Conservation (phyloP, 2,329 filamentous ascomycete genomes). For the Boeremia exigua region DNA sequence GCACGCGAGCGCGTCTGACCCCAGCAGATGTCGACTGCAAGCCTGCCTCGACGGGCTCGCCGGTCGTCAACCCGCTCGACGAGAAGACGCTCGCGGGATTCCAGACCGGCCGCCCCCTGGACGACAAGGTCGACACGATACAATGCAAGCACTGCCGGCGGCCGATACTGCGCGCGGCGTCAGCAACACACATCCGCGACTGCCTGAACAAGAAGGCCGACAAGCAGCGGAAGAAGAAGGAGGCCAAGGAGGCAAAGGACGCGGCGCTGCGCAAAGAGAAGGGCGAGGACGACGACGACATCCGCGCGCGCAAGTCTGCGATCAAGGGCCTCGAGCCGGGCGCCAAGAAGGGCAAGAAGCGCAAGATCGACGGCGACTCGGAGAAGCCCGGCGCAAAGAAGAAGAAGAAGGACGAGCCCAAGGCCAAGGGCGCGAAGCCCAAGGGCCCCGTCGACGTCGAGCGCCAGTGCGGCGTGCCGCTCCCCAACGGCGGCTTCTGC, state of each 20-base stretch:
- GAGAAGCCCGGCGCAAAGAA: constrained; percentile 83
- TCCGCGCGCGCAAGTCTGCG: constrained; percentile 49
- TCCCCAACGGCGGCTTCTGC: constrained; percentile 85
- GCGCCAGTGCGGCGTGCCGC: constrained; percentile 85
- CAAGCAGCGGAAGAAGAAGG: constrained; percentile 66
- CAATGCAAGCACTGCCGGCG: constrained; percentile 94
- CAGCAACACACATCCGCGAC: constrained; percentile 79
- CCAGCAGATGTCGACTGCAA: constrained; percentile 35
- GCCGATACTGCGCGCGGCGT: constrained; percentile 75
- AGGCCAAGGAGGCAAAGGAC: constrained; percentile 65
- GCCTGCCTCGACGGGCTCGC: constrained; percentile 36
- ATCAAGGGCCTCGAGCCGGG: constrained; percentile 50
- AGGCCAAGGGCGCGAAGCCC: constrained; percentile 80
- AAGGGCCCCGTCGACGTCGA: constrained; percentile 95
- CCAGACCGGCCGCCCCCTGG: constrained; percentile 78
- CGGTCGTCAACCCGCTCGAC: constrained; percentile 67
- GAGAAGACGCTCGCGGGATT: constrained; percentile 80
- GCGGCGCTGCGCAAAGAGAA: constrained; percentile 56
- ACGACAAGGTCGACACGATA: constrained; percentile 79
- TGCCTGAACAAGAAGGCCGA: constrained; percentile 84
- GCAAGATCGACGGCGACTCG: constrained; percentile 62
- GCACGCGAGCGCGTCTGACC: background rate
- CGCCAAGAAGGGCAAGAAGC: constrained; percentile 55
- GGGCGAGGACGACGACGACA: constrained; percentile 51
- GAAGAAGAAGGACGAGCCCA: constrained; percentile 94